Evolutionary conservation across 306 rosid genomes (phyloP), one percentile per base, ranked within the genome.

Genomic region (Herpetospermum pedunculosum): DNA sequence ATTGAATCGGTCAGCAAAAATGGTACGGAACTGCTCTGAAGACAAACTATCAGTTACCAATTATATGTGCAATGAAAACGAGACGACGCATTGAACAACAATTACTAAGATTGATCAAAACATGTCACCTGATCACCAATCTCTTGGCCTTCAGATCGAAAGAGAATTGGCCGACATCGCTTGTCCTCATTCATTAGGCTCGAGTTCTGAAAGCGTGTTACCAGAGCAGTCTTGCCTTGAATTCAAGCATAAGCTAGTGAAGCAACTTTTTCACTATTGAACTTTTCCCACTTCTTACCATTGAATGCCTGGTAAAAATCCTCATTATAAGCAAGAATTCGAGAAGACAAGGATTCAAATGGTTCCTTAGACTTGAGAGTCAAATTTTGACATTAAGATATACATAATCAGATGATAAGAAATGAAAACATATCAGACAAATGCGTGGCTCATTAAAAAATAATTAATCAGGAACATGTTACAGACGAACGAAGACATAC

Each of bases 131-230:
- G 91, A 73, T 88, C 88, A 54, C 76, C 60, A 58, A 85, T 83
- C 59, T 88, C 96, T 84, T 85, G 92, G 79, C 97, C 97, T 83
- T 87, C 98, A 35, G 89, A 88, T 77, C 87, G 96, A 71, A 92
- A 92, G 72, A 92, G 92, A 78, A 90, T 92, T 7, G 97, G 98
- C 70, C 97, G 87, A 76, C 98, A 92, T 69, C 90, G 86, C 83
- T 92, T 92, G 81, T 92, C 98, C 83, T 92, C 98, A 72, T 88
- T 90, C 98, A 90, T 90, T 71, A 90, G 83, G 83, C 98, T 92
- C 55, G 97, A 90, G 77, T 88, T 92, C 84, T 92, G 98, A 75
- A 92, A 92, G 82, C 90, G 98, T 53, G 88, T 87, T 74, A 92
- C 98, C 63, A 92, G 92, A 10, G 98, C 96, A 78, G 87, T 82